These are phyloP conservation scores for Pseudodiploospora longispora DNA, from an alignment of 2,329 filamentous ascomycete species.

Conservation along the genomic window DNA sequence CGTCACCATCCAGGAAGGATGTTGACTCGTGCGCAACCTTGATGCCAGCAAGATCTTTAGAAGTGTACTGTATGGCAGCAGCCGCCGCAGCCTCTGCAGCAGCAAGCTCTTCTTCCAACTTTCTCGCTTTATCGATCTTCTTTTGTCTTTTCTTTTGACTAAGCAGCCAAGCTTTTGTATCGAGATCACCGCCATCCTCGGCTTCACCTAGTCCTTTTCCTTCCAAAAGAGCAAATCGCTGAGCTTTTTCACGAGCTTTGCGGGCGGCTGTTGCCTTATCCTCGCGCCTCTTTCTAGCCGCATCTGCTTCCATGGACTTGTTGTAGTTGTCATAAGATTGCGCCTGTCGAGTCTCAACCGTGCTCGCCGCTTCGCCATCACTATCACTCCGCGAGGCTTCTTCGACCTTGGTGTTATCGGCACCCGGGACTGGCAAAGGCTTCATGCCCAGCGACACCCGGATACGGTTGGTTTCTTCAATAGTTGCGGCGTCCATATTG, in stretches of 20 bases:
- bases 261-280: conserved; percentile 76
- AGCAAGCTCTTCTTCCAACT: conserved; percentile 66
- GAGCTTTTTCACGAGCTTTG: conserved; percentile 76
- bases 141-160: conserved; percentile 90
- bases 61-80: conserved; percentile 64
- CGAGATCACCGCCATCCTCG: conserved; percentile 56
- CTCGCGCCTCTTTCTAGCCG: conserved; percentile 69
- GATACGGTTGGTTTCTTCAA: conserved; percentile 91
- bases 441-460: conserved; percentile 84
- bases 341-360: conserved; percentile 72
- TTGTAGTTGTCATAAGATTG: conserved; percentile 66
- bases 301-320: conserved; percentile 59
- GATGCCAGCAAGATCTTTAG: conserved; percentile 79
- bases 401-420: conserved; percentile 27
- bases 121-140: conserved; percentile 72
- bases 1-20: conserved; percentile 72
- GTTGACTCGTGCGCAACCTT: conserved; percentile 84
- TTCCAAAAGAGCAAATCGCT: conserved; percentile 66
- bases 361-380: conserved; percentile 69
- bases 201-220: conserved; percentile 78
- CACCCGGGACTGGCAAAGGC: conserved; percentile 75
- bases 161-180: conserved; percentile 80
- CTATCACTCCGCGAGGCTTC: conserved; percentile 46
- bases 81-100: conserved; percentile 62
- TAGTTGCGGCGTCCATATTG: conserved; percentile 59